Evolutionary conservation across 169 alveolate species (phyloP), one percentile per base, ranked within the genome.

Genomic region (Eimeria nieschulzi): DNA sequence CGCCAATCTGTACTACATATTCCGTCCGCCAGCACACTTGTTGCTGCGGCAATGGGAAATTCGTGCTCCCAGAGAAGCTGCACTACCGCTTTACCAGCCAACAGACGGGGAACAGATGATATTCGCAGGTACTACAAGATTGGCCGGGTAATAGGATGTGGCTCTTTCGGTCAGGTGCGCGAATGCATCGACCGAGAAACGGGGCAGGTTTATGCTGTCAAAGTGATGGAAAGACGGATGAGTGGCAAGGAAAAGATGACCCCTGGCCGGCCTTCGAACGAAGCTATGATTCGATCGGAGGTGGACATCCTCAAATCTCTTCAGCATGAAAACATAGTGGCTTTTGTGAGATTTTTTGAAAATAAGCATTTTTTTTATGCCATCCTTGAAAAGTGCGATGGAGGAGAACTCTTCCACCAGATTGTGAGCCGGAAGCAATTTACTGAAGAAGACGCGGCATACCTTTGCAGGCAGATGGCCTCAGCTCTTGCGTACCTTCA

Each of bases 341-440:
- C 83, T 59, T 84, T 64, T 39, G 94, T 92, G 55, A 97, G 96
- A 83, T 96, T 94, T 91, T 97, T 94, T 86, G 93, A 96, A 76
- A 97, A 96, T 76, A 82, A 90, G 51, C 94, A 92, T 86, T 90
- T 59, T 46, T 79, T 82, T 55, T 90, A 80, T 51, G 91, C 90
- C 23, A 96, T 96, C 8, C 82, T 95, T 87, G 98, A 96, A 83
- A 92, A 92, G 83, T 95, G 97, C 78, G 96, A 92, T 21, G 97
- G 97, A 7, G 98, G 98, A 12, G 97, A 95, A 63, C 92, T 96
- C 84, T 95, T 95, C 86, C 93, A 95, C 56, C 92, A 91, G 61
- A 88, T 96, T 51, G 94, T 95, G n/a, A 84, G 78, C 80, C 92
- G 95, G 66, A 93, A 93, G 73, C 91, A 94, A 7, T 83, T 95